Conservation (phyloP, 2,329 filamentous ascomycete genomes). For the Chrysoporthe austroafricana region DNA sequence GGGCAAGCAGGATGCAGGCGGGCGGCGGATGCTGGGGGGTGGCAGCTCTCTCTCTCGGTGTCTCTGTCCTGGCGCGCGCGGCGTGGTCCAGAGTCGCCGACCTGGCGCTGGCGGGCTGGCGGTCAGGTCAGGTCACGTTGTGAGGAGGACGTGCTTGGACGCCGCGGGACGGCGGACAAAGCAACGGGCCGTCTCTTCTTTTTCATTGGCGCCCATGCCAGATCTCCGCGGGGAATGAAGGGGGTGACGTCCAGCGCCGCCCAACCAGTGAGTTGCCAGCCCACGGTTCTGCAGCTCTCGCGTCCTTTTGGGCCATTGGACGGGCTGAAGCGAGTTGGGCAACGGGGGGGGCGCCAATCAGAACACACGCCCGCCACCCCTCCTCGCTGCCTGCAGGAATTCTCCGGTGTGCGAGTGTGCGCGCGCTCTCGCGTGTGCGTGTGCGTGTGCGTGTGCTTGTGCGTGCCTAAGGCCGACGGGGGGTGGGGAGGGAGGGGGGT, state of each 20-base stretch:
- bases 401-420: neutral
- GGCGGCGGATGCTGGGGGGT: neutral
- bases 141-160: neutral
- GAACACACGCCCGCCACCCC: neutral
- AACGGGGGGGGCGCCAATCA: neutral
- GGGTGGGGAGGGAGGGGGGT: neutral
- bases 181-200: conserved; percentile 6
- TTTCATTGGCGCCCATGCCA: conserved; percentile 10
- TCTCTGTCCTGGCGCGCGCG: neutral
- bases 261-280: neutral
- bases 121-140: conserved; percentile 2
- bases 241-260: neutral
- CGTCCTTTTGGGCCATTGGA: conserved; percentile 3
- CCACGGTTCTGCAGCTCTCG: neutral
- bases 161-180: conserved; percentile 2
- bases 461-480: neutral
- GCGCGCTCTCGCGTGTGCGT: no score
- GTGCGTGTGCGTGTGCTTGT: no score
- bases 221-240: neutral
- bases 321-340: conserved; percentile 1
- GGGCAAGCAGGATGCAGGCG: neutral
- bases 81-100: neutral
- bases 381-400: neutral
- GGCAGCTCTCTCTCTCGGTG: neutral
- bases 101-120: neutral